Evolutionary conservation across 1,284 basidiomycete species (phyloP).

Genomic region (Puccinia triticina): DNA sequence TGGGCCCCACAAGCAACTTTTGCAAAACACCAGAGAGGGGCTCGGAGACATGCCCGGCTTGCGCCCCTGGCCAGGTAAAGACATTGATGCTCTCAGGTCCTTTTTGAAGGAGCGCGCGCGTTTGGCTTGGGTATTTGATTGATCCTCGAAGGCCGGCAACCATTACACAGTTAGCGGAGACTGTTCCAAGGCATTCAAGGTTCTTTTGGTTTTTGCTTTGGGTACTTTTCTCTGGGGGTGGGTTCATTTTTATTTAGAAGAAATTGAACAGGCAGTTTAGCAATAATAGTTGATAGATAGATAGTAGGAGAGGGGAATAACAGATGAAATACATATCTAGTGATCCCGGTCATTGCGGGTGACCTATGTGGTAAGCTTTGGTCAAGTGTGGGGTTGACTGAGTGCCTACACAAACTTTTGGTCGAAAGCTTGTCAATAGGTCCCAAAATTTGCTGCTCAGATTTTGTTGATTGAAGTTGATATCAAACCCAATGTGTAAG

Average conservation of each 20-base stretch:
- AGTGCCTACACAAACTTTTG: neutral
- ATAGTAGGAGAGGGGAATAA: neutral
- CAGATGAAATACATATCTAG: neutral
- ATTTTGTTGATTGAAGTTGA: neutral
- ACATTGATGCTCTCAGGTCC: slow-evolving; percentile 1
- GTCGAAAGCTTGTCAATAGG: neutral
- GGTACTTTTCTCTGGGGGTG: neutral
- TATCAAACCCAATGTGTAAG: too few relatives aligned
- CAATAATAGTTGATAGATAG: neutral
- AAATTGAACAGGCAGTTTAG: neutral
- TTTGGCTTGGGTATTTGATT: slow-evolving; percentile 9
- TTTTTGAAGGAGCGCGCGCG: slow-evolving; percentile 5
- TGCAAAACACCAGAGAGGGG: slow-evolving; percentile 2
- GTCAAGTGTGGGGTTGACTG: neutral
- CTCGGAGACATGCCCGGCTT: neutral
- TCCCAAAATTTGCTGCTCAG: neutral
- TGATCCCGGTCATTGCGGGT: neutral
- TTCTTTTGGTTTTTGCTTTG: neutral
- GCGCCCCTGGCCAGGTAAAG: slow-evolving; percentile 17
- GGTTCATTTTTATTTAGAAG: neutral
- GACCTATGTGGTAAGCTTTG: neutral
- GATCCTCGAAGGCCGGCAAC: neutral
- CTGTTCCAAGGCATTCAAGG: neutral
- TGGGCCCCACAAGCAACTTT: neutral
- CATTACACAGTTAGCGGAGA: neutral